Conservation (phyloP, 805 yeast genomes). For the Millerozyma miso region DNA sequence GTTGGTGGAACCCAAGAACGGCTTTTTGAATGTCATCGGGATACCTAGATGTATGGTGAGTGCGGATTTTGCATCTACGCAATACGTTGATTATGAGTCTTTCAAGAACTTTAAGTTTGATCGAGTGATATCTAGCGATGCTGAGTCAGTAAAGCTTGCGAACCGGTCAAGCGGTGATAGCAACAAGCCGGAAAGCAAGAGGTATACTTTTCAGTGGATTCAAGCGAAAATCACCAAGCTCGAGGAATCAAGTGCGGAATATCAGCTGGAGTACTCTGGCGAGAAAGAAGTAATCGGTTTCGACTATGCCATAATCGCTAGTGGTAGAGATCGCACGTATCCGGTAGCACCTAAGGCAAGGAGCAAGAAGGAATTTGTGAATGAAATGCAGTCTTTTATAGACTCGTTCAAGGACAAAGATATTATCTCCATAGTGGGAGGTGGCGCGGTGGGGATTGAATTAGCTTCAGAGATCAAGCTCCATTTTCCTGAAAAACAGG, state of each 20-base stretch:
- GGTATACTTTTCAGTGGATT: constrained; percentile 15
- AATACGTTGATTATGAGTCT: constrained; percentile 19
- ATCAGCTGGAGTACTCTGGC: constrained; percentile 2
- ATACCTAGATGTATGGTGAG: constrained; percentile 25
- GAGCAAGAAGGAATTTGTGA: constrained; percentile 25
- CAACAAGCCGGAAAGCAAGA: constrained; percentile 6
- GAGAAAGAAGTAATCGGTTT: constrained; percentile 16
- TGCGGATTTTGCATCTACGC: constrained; percentile 25
- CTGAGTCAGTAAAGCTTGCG: not conserved
- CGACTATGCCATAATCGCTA: constrained; percentile 38
- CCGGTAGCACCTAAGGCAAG: constrained; percentile 41
- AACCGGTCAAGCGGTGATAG: constrained; percentile 7
- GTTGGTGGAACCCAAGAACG: constrained; percentile 26
- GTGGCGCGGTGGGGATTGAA: constrained; percentile 52
- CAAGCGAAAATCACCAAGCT: constrained; percentile 20
- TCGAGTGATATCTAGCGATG: not conserved
- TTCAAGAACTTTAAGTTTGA: constrained; percentile 3
- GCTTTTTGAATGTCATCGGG: constrained; percentile 25
- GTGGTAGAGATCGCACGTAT: constrained; percentile 44
- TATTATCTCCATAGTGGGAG: constrained; percentile 40
- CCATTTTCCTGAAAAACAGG: constrained; percentile 31
- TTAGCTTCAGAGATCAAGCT: constrained; percentile 45
- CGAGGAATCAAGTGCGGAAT: constrained; percentile 13
- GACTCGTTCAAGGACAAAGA: constrained; percentile 25
- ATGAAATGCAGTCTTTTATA: constrained; percentile 32